These are phyloP conservation scores for Aleurites moluccanus DNA, from an alignment of 441 rosid species.

Conservation along the genomic window DNA sequence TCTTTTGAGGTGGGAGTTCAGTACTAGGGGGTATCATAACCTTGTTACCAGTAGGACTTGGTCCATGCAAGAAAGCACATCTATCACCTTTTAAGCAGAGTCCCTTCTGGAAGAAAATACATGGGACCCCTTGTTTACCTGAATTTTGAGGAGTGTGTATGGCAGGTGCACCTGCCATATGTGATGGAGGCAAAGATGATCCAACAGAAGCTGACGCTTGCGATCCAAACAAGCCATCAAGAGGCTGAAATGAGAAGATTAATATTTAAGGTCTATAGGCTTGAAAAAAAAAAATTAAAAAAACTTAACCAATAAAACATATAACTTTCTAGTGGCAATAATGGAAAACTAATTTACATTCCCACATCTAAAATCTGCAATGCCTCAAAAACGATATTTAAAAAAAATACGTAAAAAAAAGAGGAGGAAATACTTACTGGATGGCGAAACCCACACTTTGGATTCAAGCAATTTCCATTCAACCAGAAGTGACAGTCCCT, in stretches of 20 bases:
- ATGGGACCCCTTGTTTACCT: slow-evolving; percentile 67
- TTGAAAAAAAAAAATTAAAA: not conserved
- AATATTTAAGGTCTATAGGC: slow-evolving; percentile 11
- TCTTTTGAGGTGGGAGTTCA: slow-evolving; percentile 44
- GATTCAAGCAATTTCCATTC: slow-evolving; percentile 93
- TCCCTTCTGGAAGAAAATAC: slow-evolving; percentile 84
- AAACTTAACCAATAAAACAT: not conserved
- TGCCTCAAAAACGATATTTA: not conserved
- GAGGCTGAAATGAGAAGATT: slow-evolving; percentile 57
- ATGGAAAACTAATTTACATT: not conserved
- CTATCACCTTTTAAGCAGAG: slow-evolving; percentile 78
- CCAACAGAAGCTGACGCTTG: slow-evolving; percentile 50
- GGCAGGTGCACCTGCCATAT: slow-evolving; percentile 24
- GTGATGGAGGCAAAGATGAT: slow-evolving; percentile 42
- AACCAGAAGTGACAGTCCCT: slow-evolving; percentile 95
- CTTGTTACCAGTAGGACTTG: slow-evolving; percentile 45
- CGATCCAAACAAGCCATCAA: slow-evolving; percentile 75
- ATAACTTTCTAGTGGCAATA: not conserved
- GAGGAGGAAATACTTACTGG: slow-evolving; percentile 61
- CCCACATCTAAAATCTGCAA: not conserved
- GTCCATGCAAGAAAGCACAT: slow-evolving; percentile 78
- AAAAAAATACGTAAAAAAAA: not conserved
- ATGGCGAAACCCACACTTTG: slow-evolving; percentile 87
- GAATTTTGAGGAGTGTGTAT: slow-evolving; percentile 29
- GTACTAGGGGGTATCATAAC: slow-evolving; percentile 27